A percentile compares a stretch with the other conserved stretches of the same genome.
Conservation (phyloP, 805 yeast genomes). For the Candida nanaspora region DNA sequence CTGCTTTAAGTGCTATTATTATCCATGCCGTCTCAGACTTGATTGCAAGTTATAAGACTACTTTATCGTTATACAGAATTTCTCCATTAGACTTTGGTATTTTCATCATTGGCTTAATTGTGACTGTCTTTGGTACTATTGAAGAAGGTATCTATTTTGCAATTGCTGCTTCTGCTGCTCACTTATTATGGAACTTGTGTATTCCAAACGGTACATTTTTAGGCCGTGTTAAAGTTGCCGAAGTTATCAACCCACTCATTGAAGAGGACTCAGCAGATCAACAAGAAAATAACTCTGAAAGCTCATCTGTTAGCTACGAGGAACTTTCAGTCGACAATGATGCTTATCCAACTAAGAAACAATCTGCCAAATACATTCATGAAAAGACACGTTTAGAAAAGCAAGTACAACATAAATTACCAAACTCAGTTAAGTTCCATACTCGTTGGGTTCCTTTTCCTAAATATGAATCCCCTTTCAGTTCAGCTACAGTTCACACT, state of each 20-base stretch:
- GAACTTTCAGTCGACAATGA: background rate
- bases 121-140: constrained; percentile 71
- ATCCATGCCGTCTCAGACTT: constrained; percentile 91
- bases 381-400: background rate
- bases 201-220: constrained; percentile 78
- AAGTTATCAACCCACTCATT: constrained; percentile 57
- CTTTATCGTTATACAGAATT: constrained; percentile 64
- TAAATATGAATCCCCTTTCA: constrained; percentile 14
- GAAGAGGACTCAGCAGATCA: constrained; percentile 10
- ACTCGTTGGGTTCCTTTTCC: constrained; percentile 67
- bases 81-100: constrained; percentile 70
- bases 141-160: constrained; percentile 92
- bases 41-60: constrained; percentile 59
- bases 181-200: constrained; percentile 65
- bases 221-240: constrained; percentile 69
- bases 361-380: background rate
- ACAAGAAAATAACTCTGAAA: constrained; percentile 2
- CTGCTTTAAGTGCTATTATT: constrained; percentile 78
- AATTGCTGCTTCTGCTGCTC: constrained; percentile 73
- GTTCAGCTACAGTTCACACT: constrained; percentile 24
- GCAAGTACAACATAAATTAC: background rate
- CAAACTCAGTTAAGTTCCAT: constrained; percentile 32
- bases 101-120: constrained; percentile 63
- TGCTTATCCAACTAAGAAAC: background rate
- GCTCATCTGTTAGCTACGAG: constrained; percentile 3